These are phyloP conservation scores for Gossypium anomalum DNA, from an alignment of 345 rosid genomes.

Conservation along the genomic window DNA sequence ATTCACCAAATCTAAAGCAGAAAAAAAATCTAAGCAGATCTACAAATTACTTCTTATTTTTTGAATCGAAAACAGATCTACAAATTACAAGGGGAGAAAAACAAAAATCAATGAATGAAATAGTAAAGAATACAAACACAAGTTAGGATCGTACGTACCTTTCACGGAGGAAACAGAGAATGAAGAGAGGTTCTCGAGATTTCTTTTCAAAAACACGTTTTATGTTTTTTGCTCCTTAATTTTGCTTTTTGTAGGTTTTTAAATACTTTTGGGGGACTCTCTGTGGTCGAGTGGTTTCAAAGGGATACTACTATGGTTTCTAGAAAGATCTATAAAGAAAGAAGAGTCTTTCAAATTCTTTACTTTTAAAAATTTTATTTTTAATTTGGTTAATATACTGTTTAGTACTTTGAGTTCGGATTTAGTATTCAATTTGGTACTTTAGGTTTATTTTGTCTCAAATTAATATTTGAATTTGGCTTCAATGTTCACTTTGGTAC, in stretches of 20 bases:
- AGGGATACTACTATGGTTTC: conserved; percentile 14
- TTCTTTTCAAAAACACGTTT: conserved; percentile 4
- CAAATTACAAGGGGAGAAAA: background rate
- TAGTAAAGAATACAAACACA: background rate
- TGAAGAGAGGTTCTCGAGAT: conserved; percentile 20
- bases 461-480: no score
- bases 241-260: background rate
- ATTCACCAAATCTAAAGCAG: conserved; percentile 16
- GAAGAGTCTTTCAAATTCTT: background rate
- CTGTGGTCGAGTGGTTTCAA: background rate
- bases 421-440: no score
- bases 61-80: background rate
- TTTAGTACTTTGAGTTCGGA: no score
- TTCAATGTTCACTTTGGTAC: no score
- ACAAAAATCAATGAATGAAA: background rate
- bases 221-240: background rate
- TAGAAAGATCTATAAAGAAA: conserved; percentile 25
- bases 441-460: no score
- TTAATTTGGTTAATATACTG: no score
- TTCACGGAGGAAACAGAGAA: background rate
- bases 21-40: conserved; percentile 21
- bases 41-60: background rate
- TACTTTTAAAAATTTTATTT: no score
- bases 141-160: conserved; percentile 30
- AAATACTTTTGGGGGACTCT: background rate